A percentile compares a stretch with the other conserved stretches of the same genome.
phyloP scores from a whole-genome alignment of 2,329 filamentous ascomycete species.

The Paecilomyces fulvus region DNA sequence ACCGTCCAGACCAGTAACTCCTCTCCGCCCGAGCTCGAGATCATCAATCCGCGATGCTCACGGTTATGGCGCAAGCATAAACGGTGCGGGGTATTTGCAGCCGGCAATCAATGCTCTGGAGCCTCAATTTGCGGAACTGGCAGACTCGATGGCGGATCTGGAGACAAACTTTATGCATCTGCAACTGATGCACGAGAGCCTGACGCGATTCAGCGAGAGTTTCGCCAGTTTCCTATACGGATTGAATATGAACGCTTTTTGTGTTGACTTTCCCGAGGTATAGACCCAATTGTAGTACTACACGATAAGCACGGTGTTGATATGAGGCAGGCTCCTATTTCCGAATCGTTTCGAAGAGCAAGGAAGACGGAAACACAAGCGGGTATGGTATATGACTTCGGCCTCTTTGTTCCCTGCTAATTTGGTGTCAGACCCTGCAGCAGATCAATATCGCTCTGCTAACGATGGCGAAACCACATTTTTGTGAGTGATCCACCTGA shows the following conservation, averaged over 20 bases:
- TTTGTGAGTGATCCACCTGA: constrained; percentile 49
- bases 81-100: constrained; percentile 34
- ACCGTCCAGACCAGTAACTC: constrained; percentile 76
- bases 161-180: constrained; percentile 98
- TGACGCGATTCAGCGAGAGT: constrained; percentile 88
- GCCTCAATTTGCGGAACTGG: constrained; percentile 84
- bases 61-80: constrained; percentile 37
- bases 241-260: constrained; percentile 98
- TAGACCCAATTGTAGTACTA: not conserved
- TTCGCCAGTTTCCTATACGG: constrained; percentile 95
- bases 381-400: constrained; percentile 22
- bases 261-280: constrained; percentile 94
- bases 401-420: not conserved
- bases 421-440: constrained; percentile 23
- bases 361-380: constrained; percentile 49
- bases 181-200: constrained; percentile 90
- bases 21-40: constrained; percentile 79
- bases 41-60: constrained; percentile 77
- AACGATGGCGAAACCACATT: constrained; percentile 70
- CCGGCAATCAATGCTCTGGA: constrained; percentile 72
- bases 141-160: constrained; percentile 87
- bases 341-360: constrained; percentile 69
- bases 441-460: constrained; percentile 24
- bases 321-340: constrained; percentile 60
- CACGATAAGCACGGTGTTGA: not conserved